These are phyloP conservation scores for Lachnellula subtilissima DNA, from an alignment of 2,329 filamentous ascomycete species.

Conservation along the genomic window DNA sequence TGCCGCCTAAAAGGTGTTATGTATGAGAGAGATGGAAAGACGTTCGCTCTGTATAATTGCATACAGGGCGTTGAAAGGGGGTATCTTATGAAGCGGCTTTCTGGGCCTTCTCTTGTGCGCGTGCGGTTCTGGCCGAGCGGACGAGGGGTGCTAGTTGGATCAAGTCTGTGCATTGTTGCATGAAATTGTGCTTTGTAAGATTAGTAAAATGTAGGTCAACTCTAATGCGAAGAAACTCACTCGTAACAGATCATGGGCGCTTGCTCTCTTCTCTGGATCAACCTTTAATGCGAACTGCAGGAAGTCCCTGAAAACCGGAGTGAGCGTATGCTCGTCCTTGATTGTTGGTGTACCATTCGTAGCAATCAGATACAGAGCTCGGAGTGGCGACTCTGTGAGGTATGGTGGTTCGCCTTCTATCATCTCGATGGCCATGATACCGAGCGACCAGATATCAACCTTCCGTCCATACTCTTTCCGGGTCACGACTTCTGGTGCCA, in stretches of 20 bases:
- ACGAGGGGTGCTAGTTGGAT: slow-evolving; percentile 81
- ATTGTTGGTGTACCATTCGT: slow-evolving; percentile 94
- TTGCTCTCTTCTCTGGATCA: slow-evolving; percentile 93
- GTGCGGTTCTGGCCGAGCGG: slow-evolving; percentile 75
- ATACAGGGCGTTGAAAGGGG: neutral
- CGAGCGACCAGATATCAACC: slow-evolving; percentile 96
- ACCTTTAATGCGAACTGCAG: slow-evolving; percentile 91
- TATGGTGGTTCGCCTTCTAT: slow-evolving; percentile 98
- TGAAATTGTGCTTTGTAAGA: slow-evolving; percentile 65
- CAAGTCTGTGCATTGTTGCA: slow-evolving; percentile 70
- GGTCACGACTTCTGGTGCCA: slow-evolving; percentile 97
- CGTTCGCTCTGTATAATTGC: neutral
- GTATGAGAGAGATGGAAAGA: slow-evolving; percentile 3
- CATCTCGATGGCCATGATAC: slow-evolving; percentile 99
- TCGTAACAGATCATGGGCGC: slow-evolving; percentile 85
- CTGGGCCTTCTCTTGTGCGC: slow-evolving; percentile 77
- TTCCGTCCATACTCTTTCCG: slow-evolving; percentile 97
- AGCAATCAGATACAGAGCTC: slow-evolving; percentile 91
- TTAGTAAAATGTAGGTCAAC: slow-evolving; percentile 14
- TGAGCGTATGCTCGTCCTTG: slow-evolving; percentile 84
- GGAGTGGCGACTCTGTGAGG: slow-evolving; percentile 86
- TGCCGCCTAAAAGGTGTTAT: slow-evolving; percentile 8
- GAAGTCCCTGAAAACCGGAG: slow-evolving; percentile 82
- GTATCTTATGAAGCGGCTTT: slow-evolving; percentile 42
- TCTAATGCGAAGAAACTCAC: slow-evolving; percentile 52